Conservation (phyloP, 1,139 yeast species). For the Sugiyamaella grinbergsii region DNA sequence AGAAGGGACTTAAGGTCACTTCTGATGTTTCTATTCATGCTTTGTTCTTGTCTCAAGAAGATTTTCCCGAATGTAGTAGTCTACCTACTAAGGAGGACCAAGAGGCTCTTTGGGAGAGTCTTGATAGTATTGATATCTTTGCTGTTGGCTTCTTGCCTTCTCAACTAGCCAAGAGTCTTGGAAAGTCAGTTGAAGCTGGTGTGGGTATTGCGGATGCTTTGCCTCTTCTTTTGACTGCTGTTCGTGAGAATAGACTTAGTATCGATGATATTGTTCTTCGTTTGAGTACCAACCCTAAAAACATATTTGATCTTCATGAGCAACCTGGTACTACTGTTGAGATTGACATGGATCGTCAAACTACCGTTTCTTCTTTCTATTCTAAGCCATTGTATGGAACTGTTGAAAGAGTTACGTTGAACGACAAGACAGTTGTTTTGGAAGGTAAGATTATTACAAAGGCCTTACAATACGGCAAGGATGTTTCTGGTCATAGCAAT, state of each 20-base stretch:
- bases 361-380: conserved; percentile 51
- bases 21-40: conserved; percentile 87
- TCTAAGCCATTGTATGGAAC: conserved; percentile 58
- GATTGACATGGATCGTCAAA: conserved; percentile 74
- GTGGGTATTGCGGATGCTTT: conserved; percentile 77
- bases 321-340: conserved; percentile 75
- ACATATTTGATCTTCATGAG: conserved; percentile 80
- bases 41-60: conserved; percentile 72
- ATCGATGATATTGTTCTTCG: conserved; percentile 70
- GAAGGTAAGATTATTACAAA: conserved; percentile 70
- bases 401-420: conserved; percentile 82
- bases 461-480: conserved; percentile 59
- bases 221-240: conserved; percentile 82
- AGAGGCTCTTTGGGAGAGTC: conserved; percentile 75
- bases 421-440: conserved; percentile 76
- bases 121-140: conserved; percentile 78
- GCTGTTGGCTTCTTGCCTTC: conserved; percentile 83
- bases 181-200: conserved; percentile 64
- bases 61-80: conserved; percentile 67
- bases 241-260: conserved; percentile 69
- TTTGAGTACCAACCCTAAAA: conserved; percentile 80
- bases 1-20: conserved; percentile 77
- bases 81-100: conserved; percentile 83
- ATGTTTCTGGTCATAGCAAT: conserved; percentile 38
- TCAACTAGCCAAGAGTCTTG: conserved; percentile 65